Evolutionary conservation across 1,284 basidiomycete genomes (phyloP).

Genomic region (Singerocomus inundabilis): DNA sequence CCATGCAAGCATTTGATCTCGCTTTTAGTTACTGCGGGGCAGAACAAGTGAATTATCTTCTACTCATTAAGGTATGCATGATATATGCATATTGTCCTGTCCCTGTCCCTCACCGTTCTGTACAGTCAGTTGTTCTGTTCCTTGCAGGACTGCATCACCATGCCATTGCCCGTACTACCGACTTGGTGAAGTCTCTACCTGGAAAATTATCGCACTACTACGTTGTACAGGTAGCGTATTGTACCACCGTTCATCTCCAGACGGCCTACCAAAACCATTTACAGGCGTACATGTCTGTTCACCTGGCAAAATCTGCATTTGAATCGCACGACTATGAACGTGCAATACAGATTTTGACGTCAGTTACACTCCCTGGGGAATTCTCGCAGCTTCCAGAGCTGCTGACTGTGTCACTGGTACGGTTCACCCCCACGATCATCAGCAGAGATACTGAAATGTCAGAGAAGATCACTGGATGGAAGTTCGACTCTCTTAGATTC

Average conservation of each 20-base stretch:
- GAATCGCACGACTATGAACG: conserved; percentile 10
- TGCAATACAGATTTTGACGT: conserved; percentile 12
- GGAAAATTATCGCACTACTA: neutral
- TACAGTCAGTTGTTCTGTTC: conserved; percentile 18
- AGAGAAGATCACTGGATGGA: conserved; percentile 19
- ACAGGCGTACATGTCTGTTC: conserved; percentile 14
- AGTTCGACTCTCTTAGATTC: conserved; percentile 12
- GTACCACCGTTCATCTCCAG: neutral
- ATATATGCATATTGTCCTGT: neutral
- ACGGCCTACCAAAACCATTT: neutral
- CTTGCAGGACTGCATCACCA: conserved; percentile 10
- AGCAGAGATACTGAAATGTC: conserved; percentile 1
- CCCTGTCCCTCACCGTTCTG: neutral
- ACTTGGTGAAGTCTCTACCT: conserved; percentile 4
- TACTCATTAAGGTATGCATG: conserved; percentile 16
- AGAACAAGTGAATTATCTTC: conserved; percentile 9
- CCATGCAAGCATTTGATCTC: conserved; percentile 23
- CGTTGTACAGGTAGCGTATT: conserved; percentile 13
- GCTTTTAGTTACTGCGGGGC: conserved; percentile 10
- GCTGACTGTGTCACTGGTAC: conserved; percentile 20
- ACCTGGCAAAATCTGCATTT: conserved; percentile 16
- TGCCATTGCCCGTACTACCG: conserved; percentile 12
- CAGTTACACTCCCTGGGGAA: conserved; percentile 3
- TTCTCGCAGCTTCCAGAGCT: conserved; percentile 9
- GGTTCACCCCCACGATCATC: neutral